These are phyloP conservation scores for Parastagonospora nodorum DNA, from an alignment of 2,329 filamentous ascomycete genomes.

Conservation along the genomic window DNA sequence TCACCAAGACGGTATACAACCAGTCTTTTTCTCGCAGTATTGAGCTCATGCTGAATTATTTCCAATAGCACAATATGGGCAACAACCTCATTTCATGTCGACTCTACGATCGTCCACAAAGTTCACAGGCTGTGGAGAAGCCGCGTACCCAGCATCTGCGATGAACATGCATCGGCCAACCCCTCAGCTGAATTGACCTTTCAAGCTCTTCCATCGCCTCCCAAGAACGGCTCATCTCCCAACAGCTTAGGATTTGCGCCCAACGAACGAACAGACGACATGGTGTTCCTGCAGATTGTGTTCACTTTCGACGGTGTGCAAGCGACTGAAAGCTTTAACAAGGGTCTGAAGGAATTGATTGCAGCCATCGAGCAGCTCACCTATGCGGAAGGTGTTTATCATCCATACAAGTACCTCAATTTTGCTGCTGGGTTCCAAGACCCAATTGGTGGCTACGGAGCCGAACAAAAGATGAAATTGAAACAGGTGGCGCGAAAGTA, in stretches of 20 bases:
- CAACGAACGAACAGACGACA: conserved; percentile 15
- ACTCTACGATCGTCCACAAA: conserved; percentile 18
- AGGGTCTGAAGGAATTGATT: conserved; percentile 23
- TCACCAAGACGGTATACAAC: conserved; percentile 12
- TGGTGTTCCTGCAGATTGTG: conserved; percentile 26
- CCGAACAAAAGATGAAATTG: background rate
- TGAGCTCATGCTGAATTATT: background rate
- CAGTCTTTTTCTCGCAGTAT: no score
- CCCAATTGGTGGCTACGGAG: conserved; percentile 21
- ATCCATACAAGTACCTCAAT: conserved; percentile 34
- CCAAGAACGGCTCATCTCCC: conserved; percentile 11
- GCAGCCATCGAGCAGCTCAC: conserved; percentile 22
- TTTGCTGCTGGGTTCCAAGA: conserved; percentile 44
- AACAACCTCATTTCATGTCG: conserved; percentile 28
- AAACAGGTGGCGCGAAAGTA: conserved; percentile 28
- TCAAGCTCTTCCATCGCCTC: conserved; percentile 24
- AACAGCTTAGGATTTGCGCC: conserved; percentile 28
- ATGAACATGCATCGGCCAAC: conserved; percentile 18
- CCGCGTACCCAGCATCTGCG: conserved; percentile 16
- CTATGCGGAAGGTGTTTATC: conserved; percentile 18
- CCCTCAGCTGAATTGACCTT: conserved; percentile 23
- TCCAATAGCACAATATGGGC: conserved; percentile 26
- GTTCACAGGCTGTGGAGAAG: conserved; percentile 26
- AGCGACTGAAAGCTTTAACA: conserved; percentile 18
- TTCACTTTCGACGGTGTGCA: conserved; percentile 24